Evolutionary conservation across 306 rosid genomes (phyloP), one percentile per base, ranked within the genome.

Genomic region (Dryas octopetala): DNA sequence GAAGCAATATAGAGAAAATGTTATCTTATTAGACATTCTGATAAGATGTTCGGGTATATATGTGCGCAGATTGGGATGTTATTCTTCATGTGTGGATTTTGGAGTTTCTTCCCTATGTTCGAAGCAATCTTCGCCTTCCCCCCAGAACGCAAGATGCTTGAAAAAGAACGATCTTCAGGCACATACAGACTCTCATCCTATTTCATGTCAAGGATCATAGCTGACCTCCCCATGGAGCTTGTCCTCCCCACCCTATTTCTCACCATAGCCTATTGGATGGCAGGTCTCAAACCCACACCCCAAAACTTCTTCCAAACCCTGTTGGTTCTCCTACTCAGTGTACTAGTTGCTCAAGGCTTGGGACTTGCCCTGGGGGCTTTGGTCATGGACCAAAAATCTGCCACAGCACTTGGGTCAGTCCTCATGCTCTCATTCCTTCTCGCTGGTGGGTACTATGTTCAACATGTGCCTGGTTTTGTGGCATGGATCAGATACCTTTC

Each of bases 101-200:
- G 97, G 97, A 76, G 80, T 0, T 87, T 87, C 76, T 72, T 85
- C 78, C 80, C 93, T 6, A 78, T 92, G 5, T 86, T 79, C 13
- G 73, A 86, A 80, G 93, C 97, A 9, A 87, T 89, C 40, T 84
- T 84, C 88, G 88, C 93, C 9, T 90, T 92, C 63, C 96, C 97
- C 0, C 74, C 74, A 40, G 97, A 91, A 58, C 77, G 83, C 7
- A 78, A 73, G 86, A 90, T 88, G 81, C 85, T 91, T 0, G 70
- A 81, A 19, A 91, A 88, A 68, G 97, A 91, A 74, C 65, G 97
- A 57, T 79, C 90, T 8, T 91, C 93, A 0, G 93, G 96, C 70
- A 92, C 85, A 79, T 90, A 92, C 74, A 72, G 88, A 15, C 93
- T 92, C 13, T 90, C 96, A 2, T 87, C 97, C 43, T 92, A 88